Percentiles rank a stretch among this genome's conserved stretches.
Evolutionary conservation across 192 early-diverging fungal species (phyloP).

Genomic region (Phycomyces blakesleeanus): DNA sequence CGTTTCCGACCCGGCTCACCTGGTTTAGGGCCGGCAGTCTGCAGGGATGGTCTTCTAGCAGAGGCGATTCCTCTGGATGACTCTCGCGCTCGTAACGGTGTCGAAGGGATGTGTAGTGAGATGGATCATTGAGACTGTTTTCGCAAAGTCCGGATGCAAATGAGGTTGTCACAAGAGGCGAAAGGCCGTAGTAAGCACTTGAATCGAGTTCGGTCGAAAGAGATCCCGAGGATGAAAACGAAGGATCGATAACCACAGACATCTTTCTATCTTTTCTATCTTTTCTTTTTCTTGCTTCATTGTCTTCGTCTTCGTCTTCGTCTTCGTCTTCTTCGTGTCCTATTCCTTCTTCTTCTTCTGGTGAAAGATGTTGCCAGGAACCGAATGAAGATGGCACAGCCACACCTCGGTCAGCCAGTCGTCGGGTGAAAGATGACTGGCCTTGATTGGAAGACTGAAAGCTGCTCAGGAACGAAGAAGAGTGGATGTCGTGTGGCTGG

Average conservation of each 20-base stretch:
- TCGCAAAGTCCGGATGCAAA: slow-evolving; percentile 11
- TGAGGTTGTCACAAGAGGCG: slow-evolving; percentile 26
- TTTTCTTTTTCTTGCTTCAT: no score
- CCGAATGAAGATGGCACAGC: slow-evolving; percentile 29
- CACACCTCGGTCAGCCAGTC: slow-evolving; percentile 29
- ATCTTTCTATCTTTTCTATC: no score
- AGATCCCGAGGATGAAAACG: no score
- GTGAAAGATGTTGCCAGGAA: slow-evolving; percentile 10
- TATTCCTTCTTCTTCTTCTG: no score
- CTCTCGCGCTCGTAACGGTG: slow-evolving; percentile 29
- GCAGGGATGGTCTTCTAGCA: not conserved
- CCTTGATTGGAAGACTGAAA: not conserved
- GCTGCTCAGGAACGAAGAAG: not conserved
- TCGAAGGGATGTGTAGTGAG: slow-evolving; percentile 22
- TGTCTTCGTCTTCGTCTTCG: no score
- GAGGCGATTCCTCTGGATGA: not conserved
- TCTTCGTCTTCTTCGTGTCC: no score
- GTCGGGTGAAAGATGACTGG: slow-evolving; percentile 21
- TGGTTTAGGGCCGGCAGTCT: not conserved
- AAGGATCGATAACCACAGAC: not conserved
- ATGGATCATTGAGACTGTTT: not conserved
- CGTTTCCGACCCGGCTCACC: not conserved
- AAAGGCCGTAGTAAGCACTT: slow-evolving; percentile 25
- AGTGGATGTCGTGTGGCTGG: no score
- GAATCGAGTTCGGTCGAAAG: slow-evolving; percentile 6